Conservation (phyloP, 148 eudicot species). For the Heliamphora exappendiculata region DNA sequence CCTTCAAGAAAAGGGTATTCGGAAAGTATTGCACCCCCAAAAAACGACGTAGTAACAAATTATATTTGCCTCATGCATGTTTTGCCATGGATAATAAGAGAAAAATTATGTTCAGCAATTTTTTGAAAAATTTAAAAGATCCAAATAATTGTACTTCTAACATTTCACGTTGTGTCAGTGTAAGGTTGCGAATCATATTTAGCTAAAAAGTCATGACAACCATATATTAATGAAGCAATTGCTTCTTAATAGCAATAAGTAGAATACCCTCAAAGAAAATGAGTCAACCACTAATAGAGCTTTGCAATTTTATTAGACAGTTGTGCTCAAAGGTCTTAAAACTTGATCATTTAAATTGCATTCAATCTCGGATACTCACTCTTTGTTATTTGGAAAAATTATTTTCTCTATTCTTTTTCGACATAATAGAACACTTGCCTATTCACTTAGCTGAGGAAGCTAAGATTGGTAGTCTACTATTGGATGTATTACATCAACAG, state of each 20-base stretch:
- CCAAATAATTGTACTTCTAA: not conserved
- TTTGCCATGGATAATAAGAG: not conserved
- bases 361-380: not conserved
- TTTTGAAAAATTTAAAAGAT: not conserved
- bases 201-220: not conserved
- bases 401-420: constrained; percentile 1
- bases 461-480: not conserved
- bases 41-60: not conserved
- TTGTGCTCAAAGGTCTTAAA: not conserved
- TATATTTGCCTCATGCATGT: not conserved
- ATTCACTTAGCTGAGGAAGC: not conserved
- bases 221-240: not conserved
- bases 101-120: not conserved
- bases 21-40: not conserved
- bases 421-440: not conserved
- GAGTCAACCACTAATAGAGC: not conserved
- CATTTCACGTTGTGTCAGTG: not conserved
- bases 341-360: not conserved
- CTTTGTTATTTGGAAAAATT: not conserved
- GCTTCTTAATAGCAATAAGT: not conserved
- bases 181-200: not conserved
- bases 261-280: not conserved
- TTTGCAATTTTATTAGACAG: not conserved
- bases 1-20: not conserved
- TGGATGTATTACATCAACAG: not conserved